These are phyloP conservation scores for Lepraria neglecta DNA, from an alignment of 495 filamentous ascomycete genomes.

Conservation along the genomic window DNA sequence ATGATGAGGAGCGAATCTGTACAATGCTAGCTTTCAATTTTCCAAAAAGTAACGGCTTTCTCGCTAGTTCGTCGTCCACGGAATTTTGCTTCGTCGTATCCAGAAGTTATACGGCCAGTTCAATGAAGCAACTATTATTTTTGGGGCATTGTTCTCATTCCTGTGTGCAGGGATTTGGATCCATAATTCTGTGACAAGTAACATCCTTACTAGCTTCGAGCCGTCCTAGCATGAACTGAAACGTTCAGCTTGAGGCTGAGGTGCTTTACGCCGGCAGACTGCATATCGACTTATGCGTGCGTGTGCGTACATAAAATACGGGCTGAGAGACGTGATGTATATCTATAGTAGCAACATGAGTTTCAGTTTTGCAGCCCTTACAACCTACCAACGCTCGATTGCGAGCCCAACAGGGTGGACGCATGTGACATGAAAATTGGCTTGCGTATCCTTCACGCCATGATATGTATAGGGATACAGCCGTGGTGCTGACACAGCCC, in stretches of 20 bases:
- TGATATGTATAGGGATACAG: neutral
- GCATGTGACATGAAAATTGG: neutral
- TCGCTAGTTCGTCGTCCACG: neutral
- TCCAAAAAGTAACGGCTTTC: neutral
- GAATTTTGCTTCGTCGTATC: neutral
- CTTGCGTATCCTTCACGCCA: neutral
- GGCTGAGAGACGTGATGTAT: neutral
- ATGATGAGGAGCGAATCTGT: neutral
- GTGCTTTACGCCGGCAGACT: neutral
- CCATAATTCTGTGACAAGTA: neutral
- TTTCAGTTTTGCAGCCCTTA: neutral
- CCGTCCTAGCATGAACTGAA: neutral
- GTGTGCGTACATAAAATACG: neutral
- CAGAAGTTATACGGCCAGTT: neutral
- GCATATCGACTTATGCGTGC: neutral
- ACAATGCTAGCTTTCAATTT: neutral
- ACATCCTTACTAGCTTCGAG: neutral
- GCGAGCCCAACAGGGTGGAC: neutral
- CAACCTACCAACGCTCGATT: neutral
- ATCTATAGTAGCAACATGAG: neutral
- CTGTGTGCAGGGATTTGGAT: neutral
- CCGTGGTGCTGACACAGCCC: neutral
- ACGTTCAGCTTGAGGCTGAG: constrained; percentile 1
- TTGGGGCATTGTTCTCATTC: neutral
- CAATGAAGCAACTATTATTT: neutral